These are phyloP conservation scores for Sphagnum fallax DNA, from an alignment of 228 moss, liverwort and hornwort genomes.

Conservation along the genomic window DNA sequence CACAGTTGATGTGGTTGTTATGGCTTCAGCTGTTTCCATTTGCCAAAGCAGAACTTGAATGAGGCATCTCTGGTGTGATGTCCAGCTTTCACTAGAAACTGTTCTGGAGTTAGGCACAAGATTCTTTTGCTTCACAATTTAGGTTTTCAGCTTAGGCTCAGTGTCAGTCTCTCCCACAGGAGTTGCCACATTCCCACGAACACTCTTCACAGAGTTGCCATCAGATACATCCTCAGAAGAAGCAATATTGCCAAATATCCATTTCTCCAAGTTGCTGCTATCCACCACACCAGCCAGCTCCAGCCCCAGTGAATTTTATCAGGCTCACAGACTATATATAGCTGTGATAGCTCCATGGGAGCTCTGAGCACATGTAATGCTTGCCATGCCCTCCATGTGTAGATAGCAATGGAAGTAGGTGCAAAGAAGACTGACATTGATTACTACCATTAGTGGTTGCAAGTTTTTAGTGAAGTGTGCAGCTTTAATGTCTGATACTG, in stretches of 20 bases:
- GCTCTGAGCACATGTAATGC: slow-evolving; percentile 84
- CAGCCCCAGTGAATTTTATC: slow-evolving; percentile 99
- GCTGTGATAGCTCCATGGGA: slow-evolving; percentile 74
- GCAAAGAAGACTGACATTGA: too few relatives aligned
- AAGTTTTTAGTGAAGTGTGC: too few relatives aligned
- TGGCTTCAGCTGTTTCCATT: slow-evolving; percentile 11
- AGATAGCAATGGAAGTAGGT: too few relatives aligned
- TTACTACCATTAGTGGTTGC: too few relatives aligned
- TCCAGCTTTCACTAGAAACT: neutral
- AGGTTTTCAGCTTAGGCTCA: slow-evolving; percentile 36
- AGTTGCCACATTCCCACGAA: slow-evolving; percentile 33
- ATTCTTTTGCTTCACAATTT: slow-evolving; percentile 14
- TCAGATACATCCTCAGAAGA: slow-evolving; percentile 72
- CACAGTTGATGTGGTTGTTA: slow-evolving; percentile 42
- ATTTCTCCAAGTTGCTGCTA: slow-evolving; percentile 99
- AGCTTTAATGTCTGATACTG: too few relatives aligned
- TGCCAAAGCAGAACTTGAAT: slow-evolving; percentile 34
- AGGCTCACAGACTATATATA: slow-evolving; percentile 97
- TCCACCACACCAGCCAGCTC: slow-evolving; percentile 99
- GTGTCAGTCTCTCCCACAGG: slow-evolving; percentile 46
- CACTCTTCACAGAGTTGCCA: slow-evolving; percentile 72
- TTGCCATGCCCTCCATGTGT: slow-evolving; percentile 58
- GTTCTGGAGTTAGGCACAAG: slow-evolving; percentile 13
- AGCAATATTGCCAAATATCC: slow-evolving; percentile 65
- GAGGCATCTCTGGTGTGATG: slow-evolving; percentile 5